phyloP scores from a whole-genome alignment of 768 basidiomycete genomes.

The Dioszegia hungarica region DNA sequence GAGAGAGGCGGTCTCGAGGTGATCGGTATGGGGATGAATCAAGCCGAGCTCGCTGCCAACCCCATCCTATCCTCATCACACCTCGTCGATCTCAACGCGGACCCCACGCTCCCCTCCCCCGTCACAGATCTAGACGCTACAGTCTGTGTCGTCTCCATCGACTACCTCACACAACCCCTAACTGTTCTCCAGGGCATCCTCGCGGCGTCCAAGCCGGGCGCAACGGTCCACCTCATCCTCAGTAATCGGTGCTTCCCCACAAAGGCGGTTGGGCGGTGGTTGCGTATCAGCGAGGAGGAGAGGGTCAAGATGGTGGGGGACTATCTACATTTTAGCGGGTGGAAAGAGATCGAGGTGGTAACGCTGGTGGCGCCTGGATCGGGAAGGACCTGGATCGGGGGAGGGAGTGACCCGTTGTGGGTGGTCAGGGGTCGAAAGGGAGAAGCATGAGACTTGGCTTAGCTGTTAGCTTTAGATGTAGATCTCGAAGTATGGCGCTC shows the following conservation, averaged over 20 bases:
- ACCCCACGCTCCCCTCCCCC: slow-evolving; percentile 7
- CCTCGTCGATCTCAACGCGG: slow-evolving; percentile 26
- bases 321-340: slow-evolving; percentile 27
- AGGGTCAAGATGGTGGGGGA: slow-evolving; percentile 27
- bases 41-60: slow-evolving; percentile 21
- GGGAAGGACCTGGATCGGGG: slow-evolving; percentile 1
- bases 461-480: not conserved
- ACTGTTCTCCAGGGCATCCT: slow-evolving; percentile 15
- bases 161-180: slow-evolving; percentile 30
- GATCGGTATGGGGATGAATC: slow-evolving; percentile 33
- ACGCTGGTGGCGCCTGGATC: slow-evolving; percentile 3
- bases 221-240: slow-evolving; percentile 22
- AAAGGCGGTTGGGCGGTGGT: slow-evolving; percentile 28
- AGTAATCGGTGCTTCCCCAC: slow-evolving; percentile 37
- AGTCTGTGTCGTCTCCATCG: slow-evolving; percentile 35
- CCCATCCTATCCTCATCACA: slow-evolving; percentile 14
- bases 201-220: slow-evolving; percentile 4
- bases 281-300: slow-evolving; percentile 20
- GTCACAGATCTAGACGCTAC: slow-evolving; percentile 10
- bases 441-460: not conserved
- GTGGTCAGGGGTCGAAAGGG: slow-evolving; percentile 21
- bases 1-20: slow-evolving; percentile 8
- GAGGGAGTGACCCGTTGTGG: slow-evolving; percentile 29
- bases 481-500: too few relatives aligned
- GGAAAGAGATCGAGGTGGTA: slow-evolving; percentile 14